Conservation (phyloP, 108 stramenopile species). For the Mayamaea pseudoterrestris region DNA sequence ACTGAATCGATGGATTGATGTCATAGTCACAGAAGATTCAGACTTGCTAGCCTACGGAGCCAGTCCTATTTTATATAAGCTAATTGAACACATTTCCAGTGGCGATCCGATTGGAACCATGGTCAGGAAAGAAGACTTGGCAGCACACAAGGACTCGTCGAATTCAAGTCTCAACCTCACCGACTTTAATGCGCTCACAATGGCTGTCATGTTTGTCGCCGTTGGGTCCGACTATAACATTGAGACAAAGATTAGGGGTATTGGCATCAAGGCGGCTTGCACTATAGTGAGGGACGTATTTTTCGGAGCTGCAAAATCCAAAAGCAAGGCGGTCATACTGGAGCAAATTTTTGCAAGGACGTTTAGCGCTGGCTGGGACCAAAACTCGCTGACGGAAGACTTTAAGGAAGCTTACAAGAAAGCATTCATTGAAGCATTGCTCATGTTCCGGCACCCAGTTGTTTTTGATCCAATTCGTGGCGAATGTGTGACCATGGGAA, state of each 20-base stretch:
- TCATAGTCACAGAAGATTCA: constrained; percentile 94
- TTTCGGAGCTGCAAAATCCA: neutral
- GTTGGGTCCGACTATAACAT: constrained; percentile 95
- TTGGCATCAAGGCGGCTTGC: constrained; percentile 81
- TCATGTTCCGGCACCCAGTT: constrained; percentile 86
- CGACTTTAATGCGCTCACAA: constrained; percentile 78
- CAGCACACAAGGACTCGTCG: constrained; percentile 30
- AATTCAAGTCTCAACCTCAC: constrained; percentile 22
- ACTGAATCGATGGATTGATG: constrained; percentile 48
- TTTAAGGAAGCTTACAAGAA: constrained; percentile 59
- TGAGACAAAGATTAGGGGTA: constrained; percentile 56
- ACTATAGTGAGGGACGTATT: constrained; percentile 41
- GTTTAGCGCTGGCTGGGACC: neutral
- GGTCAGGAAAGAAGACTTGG: constrained; percentile 25
- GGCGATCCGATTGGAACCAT: constrained; percentile 9
- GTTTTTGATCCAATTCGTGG: constrained; percentile 73
- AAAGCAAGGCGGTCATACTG: neutral
- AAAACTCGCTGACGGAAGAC: constrained; percentile 4
- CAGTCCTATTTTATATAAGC: constrained; percentile 71
- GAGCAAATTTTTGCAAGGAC: constrained; percentile 1
- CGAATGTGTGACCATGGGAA: too few species aligned
- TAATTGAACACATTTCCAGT: constrained; percentile 14
- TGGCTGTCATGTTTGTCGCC: constrained; percentile 83
- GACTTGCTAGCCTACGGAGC: constrained; percentile 85
- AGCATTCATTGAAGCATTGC: constrained; percentile 62